Evolutionary conservation across 352 stramenopile genomes (phyloP).

Genomic region (Globisporangium radiosum): DNA sequence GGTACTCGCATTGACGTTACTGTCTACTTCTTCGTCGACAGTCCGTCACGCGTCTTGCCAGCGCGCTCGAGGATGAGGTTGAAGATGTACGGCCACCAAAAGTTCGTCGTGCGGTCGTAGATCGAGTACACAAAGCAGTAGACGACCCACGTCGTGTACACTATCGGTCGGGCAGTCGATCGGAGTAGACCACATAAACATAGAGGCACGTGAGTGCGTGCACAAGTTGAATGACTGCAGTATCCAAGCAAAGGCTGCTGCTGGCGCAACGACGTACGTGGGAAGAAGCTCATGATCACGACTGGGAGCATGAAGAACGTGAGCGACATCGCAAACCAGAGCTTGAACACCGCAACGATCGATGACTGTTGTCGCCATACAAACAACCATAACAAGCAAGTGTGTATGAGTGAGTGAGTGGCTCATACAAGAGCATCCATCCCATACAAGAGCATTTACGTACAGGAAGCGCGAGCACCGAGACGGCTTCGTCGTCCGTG

Average conservation of each 20-base stretch:
- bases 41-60: constrained; percentile 45
- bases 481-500: constrained; percentile 21
- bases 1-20: background rate
- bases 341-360: constrained; percentile 48
- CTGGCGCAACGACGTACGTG: constrained; percentile 29
- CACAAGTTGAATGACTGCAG: background rate
- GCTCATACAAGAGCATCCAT: constrained; percentile 2
- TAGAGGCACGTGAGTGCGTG: too few species aligned
- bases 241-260: background rate
- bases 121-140: constrained; percentile 83
- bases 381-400: constrained; percentile 1
- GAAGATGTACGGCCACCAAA: constrained; percentile 84
- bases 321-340: constrained; percentile 66
- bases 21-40: constrained; percentile 27
- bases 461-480: constrained; percentile 30
- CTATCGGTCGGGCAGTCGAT: constrained; percentile 13
- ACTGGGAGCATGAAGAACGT: constrained; percentile 63
- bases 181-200: too few species aligned
- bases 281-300: constrained; percentile 76
- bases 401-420: background rate
- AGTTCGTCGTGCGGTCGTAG: constrained; percentile 79
- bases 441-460: background rate
- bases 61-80: constrained; percentile 64
- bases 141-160: constrained; percentile 74
- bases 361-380: constrained; percentile 32